These are phyloP conservation scores for Colletotrichum aenigma DNA, from an alignment of 2,329 filamentous ascomycete species.

Conservation along the genomic window DNA sequence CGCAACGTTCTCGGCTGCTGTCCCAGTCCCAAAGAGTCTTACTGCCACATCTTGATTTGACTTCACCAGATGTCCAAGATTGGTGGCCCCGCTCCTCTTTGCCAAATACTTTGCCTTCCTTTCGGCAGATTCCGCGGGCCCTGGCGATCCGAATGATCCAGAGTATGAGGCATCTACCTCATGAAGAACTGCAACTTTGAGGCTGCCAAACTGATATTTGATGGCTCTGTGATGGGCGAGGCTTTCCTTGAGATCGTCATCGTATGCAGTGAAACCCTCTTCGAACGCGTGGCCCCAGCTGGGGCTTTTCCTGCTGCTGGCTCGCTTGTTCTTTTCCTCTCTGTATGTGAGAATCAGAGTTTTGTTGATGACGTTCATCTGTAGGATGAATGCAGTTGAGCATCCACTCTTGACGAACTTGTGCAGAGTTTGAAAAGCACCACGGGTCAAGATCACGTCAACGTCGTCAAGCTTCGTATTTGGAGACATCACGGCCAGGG, in stretches of 20 bases:
- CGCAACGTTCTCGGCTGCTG: not conserved
- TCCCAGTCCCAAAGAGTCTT: not conserved
- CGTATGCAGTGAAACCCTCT: not conserved
- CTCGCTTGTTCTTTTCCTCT: not conserved
- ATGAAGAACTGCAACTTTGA: slow-evolving; percentile 45
- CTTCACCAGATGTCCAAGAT: not conserved
- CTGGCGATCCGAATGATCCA: not conserved
- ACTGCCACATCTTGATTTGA: not conserved
- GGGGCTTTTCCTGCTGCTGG: not conserved
- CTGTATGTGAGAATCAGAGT: not conserved
- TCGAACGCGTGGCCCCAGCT: not conserved
- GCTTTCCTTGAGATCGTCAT: slow-evolving; percentile 25
- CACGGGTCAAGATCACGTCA: not conserved
- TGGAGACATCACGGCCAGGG: not conserved
- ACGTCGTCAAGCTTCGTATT: not conserved
- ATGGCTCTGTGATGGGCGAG: slow-evolving; percentile 52
- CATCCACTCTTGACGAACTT: not conserved
- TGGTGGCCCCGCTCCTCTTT: not conserved
- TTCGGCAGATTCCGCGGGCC: not conserved
- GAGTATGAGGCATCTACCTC: slow-evolving; percentile 27
- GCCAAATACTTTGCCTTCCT: not conserved
- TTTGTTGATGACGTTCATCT: not conserved
- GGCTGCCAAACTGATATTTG: slow-evolving; percentile 43
- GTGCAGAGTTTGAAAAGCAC: not conserved
- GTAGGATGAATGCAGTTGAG: not conserved